Conservation (phyloP, 2,329 filamentous ascomycete genomes). For the Cladorrhinum sp. region DNA sequence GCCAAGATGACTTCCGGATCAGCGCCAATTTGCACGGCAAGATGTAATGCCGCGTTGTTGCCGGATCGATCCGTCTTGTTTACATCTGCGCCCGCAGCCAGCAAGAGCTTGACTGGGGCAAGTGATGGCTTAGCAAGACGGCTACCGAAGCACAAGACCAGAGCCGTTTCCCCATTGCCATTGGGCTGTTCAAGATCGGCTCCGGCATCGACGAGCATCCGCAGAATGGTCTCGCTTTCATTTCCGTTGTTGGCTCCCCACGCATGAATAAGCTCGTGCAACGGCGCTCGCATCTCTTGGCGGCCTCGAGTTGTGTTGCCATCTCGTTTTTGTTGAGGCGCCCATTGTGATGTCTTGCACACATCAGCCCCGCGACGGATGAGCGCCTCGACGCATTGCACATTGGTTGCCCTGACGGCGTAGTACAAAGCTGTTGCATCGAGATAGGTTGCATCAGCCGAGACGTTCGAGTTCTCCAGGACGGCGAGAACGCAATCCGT, state of each 20-base stretch:
- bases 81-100: neutral
- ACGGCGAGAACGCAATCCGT: conserved; percentile 4
- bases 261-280: neutral
- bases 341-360: neutral
- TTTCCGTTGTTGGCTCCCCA: neutral
- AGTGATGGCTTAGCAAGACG: no score
- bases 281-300: neutral
- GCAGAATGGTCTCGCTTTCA: conserved; percentile 2
- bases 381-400: neutral
- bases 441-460: conserved; percentile 2
- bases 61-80: no score
- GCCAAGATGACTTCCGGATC: no score
- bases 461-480: conserved; percentile 8
- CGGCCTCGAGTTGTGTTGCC: neutral
- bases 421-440: conserved; percentile 9
- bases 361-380: conserved; percentile 1
- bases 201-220: conserved; percentile 12
- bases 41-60: no score
- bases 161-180: conserved; percentile 1
- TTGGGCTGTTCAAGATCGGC: conserved; percentile 14
- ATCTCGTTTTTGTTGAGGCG: neutral
- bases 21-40: no score
- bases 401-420: neutral
- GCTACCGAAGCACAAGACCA: conserved; percentile 3
- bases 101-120: neutral